Conservation (phyloP, 768 basidiomycete genomes). For the Amanita brunnescens region DNA sequence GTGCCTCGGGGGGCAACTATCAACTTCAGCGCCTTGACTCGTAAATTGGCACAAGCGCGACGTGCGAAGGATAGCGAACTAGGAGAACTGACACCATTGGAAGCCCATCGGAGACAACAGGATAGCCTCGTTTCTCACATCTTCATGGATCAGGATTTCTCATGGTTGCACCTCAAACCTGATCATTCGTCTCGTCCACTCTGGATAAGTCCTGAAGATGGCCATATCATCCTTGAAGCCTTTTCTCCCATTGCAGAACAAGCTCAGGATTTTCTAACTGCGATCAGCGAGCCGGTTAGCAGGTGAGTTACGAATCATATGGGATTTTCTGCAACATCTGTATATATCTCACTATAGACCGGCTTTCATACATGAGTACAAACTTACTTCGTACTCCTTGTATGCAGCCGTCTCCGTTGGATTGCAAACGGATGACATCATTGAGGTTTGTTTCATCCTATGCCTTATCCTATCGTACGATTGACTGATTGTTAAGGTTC, state of each 20-base stretch:
- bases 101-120: constrained; percentile 63
- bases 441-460: constrained; percentile 64
- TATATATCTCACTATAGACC: constrained; percentile 47
- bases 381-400: constrained; percentile 93
- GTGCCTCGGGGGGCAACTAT: constrained; percentile 74
- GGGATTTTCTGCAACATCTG: constrained; percentile 22
- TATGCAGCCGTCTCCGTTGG: constrained; percentile 99
- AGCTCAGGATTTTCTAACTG: constrained; percentile 96
- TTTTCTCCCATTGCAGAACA: constrained; percentile 97
- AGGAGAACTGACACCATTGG: constrained; percentile 43
- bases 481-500: constrained; percentile 43
- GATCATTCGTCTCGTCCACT: constrained; percentile 91
- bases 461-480: constrained; percentile 12
- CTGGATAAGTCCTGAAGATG: constrained; percentile 93
- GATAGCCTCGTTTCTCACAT: constrained; percentile 73
- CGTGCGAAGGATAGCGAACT: constrained; percentile 35
- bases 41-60: constrained; percentile 63
- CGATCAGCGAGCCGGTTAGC: constrained; percentile 98
- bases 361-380: constrained; percentile 98
- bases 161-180: constrained; percentile 76
- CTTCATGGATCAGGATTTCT: constrained; percentile 80
- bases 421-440: constrained; percentile 95
- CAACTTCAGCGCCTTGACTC: constrained; percentile 76
- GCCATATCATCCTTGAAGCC: constrained; percentile 92
- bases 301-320: constrained; percentile 53